These are phyloP conservation scores for Penicillium sp. DNA, from an alignment of 2,329 filamentous ascomycete species.

Conservation along the genomic window DNA sequence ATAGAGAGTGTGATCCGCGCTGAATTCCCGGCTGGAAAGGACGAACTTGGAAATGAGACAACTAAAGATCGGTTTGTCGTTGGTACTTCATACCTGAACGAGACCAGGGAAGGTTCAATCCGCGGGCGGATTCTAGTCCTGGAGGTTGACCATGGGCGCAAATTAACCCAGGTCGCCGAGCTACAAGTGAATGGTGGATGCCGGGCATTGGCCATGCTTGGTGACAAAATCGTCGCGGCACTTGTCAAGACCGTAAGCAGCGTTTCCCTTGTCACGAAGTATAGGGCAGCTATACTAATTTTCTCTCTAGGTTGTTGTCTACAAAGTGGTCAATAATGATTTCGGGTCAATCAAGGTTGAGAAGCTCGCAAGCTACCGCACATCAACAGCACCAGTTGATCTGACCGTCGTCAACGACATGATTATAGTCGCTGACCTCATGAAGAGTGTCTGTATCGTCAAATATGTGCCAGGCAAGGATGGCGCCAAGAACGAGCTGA, in stretches of 20 bases:
- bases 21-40: conserved; percentile 63
- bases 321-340: conserved; percentile 46
- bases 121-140: conserved; percentile 81
- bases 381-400: conserved; percentile 80
- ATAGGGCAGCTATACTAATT: conserved; percentile 11
- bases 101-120: conserved; percentile 57
- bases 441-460: conserved; percentile 85
- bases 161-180: conserved; percentile 70
- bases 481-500: conserved; percentile 62
- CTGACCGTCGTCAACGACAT: conserved; percentile 70
- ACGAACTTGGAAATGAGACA: conserved; percentile 53
- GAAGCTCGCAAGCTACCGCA: conserved; percentile 74
- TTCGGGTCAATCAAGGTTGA: conserved; percentile 54
- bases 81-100: conserved; percentile 76
- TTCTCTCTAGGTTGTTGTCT: conserved; percentile 57
- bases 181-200: conserved; percentile 76
- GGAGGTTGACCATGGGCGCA: conserved; percentile 70
- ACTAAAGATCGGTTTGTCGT: conserved; percentile 77
- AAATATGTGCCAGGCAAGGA: conserved; percentile 64
- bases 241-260: conserved; percentile 77
- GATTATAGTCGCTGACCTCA: conserved; percentile 86
- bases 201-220: conserved; percentile 72
- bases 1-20: conserved; percentile 82
- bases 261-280: not conserved
- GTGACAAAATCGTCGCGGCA: conserved; percentile 77